These are phyloP conservation scores for Chlorella sp. DNA, from an alignment of 139 green algal genomes.

Conservation along the genomic window DNA sequence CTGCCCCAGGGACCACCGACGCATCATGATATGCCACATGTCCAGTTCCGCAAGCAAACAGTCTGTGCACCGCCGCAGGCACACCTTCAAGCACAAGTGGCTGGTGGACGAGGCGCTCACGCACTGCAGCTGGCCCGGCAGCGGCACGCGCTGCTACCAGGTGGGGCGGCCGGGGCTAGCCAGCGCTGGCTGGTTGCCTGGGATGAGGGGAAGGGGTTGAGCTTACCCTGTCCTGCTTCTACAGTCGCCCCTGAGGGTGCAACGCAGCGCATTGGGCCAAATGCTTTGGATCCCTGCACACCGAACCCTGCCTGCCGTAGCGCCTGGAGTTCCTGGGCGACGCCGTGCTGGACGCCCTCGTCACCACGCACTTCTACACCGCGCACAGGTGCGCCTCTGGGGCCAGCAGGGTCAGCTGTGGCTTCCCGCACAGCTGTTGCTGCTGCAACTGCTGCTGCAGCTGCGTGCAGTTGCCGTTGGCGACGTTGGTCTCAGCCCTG, in stretches of 20 bases:
- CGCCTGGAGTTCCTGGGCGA: slow-evolving; percentile 67
- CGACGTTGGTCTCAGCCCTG: no score
- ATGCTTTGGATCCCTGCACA: no score
- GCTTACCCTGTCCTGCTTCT: no score
- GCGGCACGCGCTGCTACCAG: slow-evolving; percentile 31
- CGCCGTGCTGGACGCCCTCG: slow-evolving; percentile 31
- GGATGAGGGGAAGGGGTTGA: no score
- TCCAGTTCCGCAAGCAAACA: background rate
- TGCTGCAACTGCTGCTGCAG: no score
- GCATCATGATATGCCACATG: background rate
- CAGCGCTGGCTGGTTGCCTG: no score
- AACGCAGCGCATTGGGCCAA: no score
- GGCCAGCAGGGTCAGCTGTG: no score
- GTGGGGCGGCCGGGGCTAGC: background rate
- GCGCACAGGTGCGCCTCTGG: background rate
- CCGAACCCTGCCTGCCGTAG: slow-evolving; percentile 22
- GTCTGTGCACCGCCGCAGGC: background rate
- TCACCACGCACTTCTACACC: slow-evolving; percentile 25
- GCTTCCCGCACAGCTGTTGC: no score
- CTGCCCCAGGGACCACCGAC: no score
- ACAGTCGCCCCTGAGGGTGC: no score
- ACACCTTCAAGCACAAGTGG: slow-evolving; percentile 34
- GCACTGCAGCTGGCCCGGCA: slow-evolving; percentile 52
- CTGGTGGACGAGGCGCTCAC: slow-evolving; percentile 57
- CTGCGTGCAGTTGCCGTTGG: no score